Conservation (phyloP, 257 asterid genomes). For the Craterostigma plantagineum region DNA sequence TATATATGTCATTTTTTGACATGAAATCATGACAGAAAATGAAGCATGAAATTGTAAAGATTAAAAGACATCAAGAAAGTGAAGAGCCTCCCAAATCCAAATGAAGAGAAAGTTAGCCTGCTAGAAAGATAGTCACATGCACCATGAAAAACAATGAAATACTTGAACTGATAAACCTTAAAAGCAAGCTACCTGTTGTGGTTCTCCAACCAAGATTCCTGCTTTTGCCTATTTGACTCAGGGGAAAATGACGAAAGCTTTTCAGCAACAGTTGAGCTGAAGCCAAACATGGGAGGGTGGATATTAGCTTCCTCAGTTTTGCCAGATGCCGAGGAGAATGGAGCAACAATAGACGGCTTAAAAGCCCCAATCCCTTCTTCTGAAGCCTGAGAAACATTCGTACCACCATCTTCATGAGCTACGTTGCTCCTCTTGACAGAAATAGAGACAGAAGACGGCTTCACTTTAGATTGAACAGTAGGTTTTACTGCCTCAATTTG, state of each 20-base stretch:
- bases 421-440: constrained; percentile 5
- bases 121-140: too few species aligned
- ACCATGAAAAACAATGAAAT: neutral
- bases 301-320: constrained; percentile 22
- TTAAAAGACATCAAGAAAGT: neutral
- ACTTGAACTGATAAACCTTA: neutral
- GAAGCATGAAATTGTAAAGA: too few species aligned
- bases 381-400: constrained; percentile 12
- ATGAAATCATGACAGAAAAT: too few species aligned
- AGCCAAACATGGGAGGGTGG: constrained; percentile 17
- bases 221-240: constrained; percentile 9
- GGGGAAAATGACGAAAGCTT: constrained; percentile 14
- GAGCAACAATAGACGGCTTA: constrained; percentile 10
- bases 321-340: constrained; percentile 14
- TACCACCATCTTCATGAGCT: constrained; percentile 11
- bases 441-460: constrained; percentile 11
- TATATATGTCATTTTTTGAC: too few species aligned
- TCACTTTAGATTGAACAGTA: constrained; percentile 13
- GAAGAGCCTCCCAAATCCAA: neutral
- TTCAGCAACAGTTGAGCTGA: constrained; percentile 19
- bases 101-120: too few species aligned
- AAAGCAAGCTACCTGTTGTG: constrained; percentile 21
- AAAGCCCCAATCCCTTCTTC: constrained; percentile 14
- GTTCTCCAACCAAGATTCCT: constrained; percentile 13
- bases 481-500: constrained; percentile 11